Evolutionary conservation across 1,139 yeast species (phyloP).

Genomic region (Zygosaccharomyces pseudobailii): DNA sequence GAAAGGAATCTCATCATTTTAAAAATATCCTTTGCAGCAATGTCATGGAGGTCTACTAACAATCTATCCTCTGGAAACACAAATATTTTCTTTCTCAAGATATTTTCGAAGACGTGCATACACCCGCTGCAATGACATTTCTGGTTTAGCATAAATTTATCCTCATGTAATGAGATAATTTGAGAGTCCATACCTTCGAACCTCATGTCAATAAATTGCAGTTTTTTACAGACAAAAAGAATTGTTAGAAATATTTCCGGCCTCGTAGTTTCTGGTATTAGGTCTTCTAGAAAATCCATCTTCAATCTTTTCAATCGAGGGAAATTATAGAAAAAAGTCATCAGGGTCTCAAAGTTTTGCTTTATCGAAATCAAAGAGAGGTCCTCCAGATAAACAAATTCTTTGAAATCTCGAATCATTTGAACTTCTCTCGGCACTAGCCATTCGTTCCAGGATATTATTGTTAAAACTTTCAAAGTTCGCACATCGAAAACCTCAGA

Average conservation of each 20-base stretch:
- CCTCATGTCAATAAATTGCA: conserved; percentile 38
- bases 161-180: conserved; percentile 27
- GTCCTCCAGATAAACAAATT: conserved; percentile 36
- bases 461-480: conserved; percentile 35
- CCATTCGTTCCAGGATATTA: conserved; percentile 41
- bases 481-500: conserved; percentile 37
- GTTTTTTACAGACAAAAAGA: conserved; percentile 31
- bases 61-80: conserved; percentile 29
- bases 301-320: conserved; percentile 36
- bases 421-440: conserved; percentile 31
- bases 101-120: conserved; percentile 27
- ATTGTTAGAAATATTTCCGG: conserved; percentile 35
- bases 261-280: conserved; percentile 32
- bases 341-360: conserved; percentile 30
- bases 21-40: conserved; percentile 35
- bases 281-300: conserved; percentile 38
- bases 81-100: conserved; percentile 33
- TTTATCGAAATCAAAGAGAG: conserved; percentile 40
- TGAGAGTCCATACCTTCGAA: conserved; percentile 36
- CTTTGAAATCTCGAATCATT: conserved; percentile 36
- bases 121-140: conserved; percentile 34
- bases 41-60: conserved; percentile 30
- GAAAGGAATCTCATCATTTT: conserved; percentile 35
- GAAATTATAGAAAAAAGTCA: conserved; percentile 31
- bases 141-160: conserved; percentile 31